Evolutionary conservation across 2,329 filamentous ascomycete species (phyloP), one percentile per base, ranked within the genome.

Genomic region (Leptographium procerum): DNA sequence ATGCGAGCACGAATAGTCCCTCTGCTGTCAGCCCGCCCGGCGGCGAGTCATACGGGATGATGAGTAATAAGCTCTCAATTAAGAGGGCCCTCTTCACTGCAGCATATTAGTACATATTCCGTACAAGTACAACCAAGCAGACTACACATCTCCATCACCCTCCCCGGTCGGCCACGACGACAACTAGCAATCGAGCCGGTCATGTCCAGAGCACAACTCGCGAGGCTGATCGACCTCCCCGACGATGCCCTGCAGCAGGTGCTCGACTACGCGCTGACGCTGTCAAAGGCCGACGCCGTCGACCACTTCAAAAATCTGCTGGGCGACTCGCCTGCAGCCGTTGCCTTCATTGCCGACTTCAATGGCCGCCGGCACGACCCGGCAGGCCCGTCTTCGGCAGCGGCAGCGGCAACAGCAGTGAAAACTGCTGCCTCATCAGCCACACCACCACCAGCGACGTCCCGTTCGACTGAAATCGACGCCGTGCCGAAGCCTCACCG

Each of bases 281-380:
- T 97, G 10, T 84, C 90, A 24, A 91, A 87, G 67, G 74, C 84
- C 56, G 88, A 87, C 63, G 88, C 89, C 16, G 90, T 84, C 55
- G 85, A 91, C 48, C 90, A 97, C 71, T 86, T 99, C 61, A 87
- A 85, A 70, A 90, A 94, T 67, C 77, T 99, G 57, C 81, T 99
- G 0, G 94, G 92, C 55, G 90, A 95, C 69, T 91, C 88, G 8
- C 83, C 91, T 1, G 84, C 87, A 65, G 81, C 77, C 47, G 74
- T 91, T 61, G 86, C 91, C 65, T 94, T 90, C 69, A 85, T 91
- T 63, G 83, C 89, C 1, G 86, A 85, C 22, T 92, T 92, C 69
- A 97, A 96, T 69, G 81, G 85, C 3, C 82, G 76, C 22, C 73
- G 83, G 55, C 72, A 77, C 64, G 75, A 76, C 24, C 75, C 75